Conservation (phyloP, 1,284 basidiomycete species). For the Sanghuangporus weigelae region DNA sequence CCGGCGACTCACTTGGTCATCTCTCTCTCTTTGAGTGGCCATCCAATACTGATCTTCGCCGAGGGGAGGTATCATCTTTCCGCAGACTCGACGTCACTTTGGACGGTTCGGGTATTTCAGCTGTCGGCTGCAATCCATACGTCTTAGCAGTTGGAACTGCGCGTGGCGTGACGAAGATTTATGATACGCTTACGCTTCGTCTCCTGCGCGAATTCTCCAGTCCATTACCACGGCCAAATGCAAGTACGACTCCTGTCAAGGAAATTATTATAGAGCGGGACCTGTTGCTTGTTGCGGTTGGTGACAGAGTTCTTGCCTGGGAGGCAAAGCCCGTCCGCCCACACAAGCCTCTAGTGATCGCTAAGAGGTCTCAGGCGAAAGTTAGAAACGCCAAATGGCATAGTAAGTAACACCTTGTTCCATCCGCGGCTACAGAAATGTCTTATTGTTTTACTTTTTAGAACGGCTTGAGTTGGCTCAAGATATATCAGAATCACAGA, state of each 20-base stretch:
- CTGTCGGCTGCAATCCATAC: slow-evolving; percentile 54
- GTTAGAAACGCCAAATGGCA: slow-evolving; percentile 41
- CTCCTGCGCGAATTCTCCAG: slow-evolving; percentile 49
- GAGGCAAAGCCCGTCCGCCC: slow-evolving; percentile 45
- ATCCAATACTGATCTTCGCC: background rate
- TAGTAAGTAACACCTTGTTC: slow-evolving; percentile 37
- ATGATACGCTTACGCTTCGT: slow-evolving; percentile 62
- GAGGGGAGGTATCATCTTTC: slow-evolving; percentile 28
- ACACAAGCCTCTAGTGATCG: slow-evolving; percentile 29
- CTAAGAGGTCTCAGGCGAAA: slow-evolving; percentile 28
- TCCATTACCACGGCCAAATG: slow-evolving; percentile 37
- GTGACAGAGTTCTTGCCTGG: slow-evolving; percentile 65
- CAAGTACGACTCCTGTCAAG: slow-evolving; percentile 45
- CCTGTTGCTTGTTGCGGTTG: slow-evolving; percentile 57
- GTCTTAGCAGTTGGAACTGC: slow-evolving; percentile 61
- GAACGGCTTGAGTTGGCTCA: slow-evolving; percentile 61
- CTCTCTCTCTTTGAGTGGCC: slow-evolving; percentile 20
- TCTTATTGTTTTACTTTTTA: slow-evolving; percentile 25
- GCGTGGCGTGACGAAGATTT: slow-evolving; percentile 57
- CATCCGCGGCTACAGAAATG: slow-evolving; percentile 22
- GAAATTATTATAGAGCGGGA: slow-evolving; percentile 64
- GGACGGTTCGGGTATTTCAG: slow-evolving; percentile 44
- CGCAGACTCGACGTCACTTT: slow-evolving; percentile 52
- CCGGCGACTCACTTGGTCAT: slow-evolving; percentile 44
- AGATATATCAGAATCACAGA: slow-evolving; percentile 57